Percentiles rank a stretch among this genome's conserved stretches.
These are phyloP conservation scores for Diaporthe destruens DNA, from an alignment of 2,329 filamentous ascomycete species.

Conservation along the genomic window DNA sequence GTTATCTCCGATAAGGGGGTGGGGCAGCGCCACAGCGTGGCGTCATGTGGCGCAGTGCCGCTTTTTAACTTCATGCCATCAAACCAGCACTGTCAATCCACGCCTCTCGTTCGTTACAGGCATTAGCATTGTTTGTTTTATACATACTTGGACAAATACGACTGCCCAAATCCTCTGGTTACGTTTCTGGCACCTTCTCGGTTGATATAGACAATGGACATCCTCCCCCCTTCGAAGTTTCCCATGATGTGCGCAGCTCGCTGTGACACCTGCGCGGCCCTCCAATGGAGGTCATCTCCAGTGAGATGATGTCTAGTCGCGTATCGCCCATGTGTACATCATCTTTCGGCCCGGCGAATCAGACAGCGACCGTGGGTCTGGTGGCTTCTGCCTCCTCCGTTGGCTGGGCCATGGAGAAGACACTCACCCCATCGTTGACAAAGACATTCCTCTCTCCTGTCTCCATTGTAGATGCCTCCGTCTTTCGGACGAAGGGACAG, in stretches of 20 bases:
- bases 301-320: no score
- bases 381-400: no score
- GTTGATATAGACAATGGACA: not conserved
- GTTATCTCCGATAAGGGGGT: not conserved
- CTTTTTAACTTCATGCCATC: slow-evolving; percentile 2
- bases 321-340: not conserved
- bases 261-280: no score
- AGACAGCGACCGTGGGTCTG: no score
- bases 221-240: no score
- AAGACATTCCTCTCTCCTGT: not conserved
- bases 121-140: not conserved
- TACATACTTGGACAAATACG: not conserved
- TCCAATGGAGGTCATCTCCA: no score
- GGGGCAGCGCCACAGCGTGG: not conserved
- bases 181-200: not conserved
- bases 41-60: slow-evolving; percentile 12
- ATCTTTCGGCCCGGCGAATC: not conserved
- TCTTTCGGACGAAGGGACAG: not conserved
- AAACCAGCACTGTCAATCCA: not conserved
- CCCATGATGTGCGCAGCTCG: not conserved
- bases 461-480: not conserved
- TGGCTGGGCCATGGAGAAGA: not conserved
- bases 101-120: not conserved
- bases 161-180: no score
- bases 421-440: not conserved